Evolutionary conservation across 257 asterid species (phyloP), one percentile per base, ranked within the genome.

Genomic region (Solanum gracilifrons): DNA sequence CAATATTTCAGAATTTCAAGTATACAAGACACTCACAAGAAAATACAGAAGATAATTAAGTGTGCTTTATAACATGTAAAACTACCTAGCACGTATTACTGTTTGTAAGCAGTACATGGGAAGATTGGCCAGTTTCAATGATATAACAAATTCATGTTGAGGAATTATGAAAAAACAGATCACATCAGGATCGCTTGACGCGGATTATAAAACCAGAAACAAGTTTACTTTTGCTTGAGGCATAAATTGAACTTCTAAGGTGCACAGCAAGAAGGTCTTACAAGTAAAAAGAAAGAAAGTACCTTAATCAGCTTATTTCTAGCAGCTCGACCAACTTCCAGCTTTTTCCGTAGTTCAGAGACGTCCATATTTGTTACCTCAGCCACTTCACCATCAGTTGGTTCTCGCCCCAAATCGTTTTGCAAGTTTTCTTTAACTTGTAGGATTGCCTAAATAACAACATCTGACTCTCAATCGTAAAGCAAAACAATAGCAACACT

Each of bases 231-330:
- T 69, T 82, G 82, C 77, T 48, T 13, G 33, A 23, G 87, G 31
- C 85, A 48, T 48, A 48, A 82, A 82, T 18, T 31, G 35, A 82
- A 48, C 85, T 82, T 51, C 0, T 16, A 5, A 5, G 20, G 20
- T 18, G 71, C 69, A 18, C 85, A 68, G 35, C 68, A 12, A 82
- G 20, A 33, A 69, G 33, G 29, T 21, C 39, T 68, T 9, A 60
- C 69, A 83, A 74, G 35, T 39, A 83, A 4, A 77, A 79, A 2
- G 15, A 64, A 18, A 36, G 73, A 9, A 84, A 33, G 18, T 88
- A 96, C 99, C 98, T 93, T 97, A 88, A 97, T 95, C 95, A 95
- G 84, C 91, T 97, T 97, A 92, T 91, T 94, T 92, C 98, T 92
- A 62, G 99, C 96, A 27, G 99, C 98, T 85, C 76, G 95, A 71